Evolutionary conservation across 352 stramenopile species (phyloP).

Genomic region (Phytophthora pisi): DNA sequence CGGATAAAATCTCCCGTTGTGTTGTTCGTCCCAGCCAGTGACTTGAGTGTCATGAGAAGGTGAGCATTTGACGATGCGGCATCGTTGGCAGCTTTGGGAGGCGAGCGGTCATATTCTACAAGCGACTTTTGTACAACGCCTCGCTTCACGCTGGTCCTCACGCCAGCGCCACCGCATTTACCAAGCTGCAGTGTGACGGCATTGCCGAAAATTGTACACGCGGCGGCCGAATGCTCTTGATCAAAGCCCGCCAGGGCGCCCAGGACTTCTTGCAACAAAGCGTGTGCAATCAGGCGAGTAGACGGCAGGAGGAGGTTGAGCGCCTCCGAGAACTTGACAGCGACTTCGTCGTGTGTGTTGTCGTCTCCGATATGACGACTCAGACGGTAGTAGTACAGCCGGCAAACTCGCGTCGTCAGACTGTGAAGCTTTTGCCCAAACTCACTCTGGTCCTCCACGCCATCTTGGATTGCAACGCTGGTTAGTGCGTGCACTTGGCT

Average conservation of each 20-base stretch:
- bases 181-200: slow-evolving; percentile 34
- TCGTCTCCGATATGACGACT: slow-evolving; percentile 12
- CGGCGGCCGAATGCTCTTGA: slow-evolving; percentile 1
- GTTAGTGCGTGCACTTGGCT: slow-evolving; percentile 50
- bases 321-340: slow-evolving; percentile 34
- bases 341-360: slow-evolving; percentile 18
- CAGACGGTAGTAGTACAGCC: slow-evolving; percentile 31
- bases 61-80: slow-evolving; percentile 20
- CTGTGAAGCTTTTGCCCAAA: slow-evolving; percentile 30
- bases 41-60: slow-evolving; percentile 30
- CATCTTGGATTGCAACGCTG: slow-evolving; percentile 26
- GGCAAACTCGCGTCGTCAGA: slow-evolving; percentile 27
- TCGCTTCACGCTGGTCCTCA: slow-evolving; percentile 31
- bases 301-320: slow-evolving; percentile 37
- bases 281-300: slow-evolving; percentile 9
- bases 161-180: slow-evolving; percentile 13
- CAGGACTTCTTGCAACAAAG: slow-evolving; percentile 36
- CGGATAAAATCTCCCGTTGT: slow-evolving; percentile 46
- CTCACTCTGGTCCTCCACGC: slow-evolving; percentile 15
- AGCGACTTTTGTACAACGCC: slow-evolving; percentile 39
- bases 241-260: slow-evolving; percentile 26
- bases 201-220: slow-evolving; percentile 39
- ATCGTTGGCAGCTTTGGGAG: slow-evolving; percentile 9
- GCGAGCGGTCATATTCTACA: slow-evolving; percentile 39
- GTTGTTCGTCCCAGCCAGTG: slow-evolving; percentile 30